Evolutionary conservation across 345 rosid species (phyloP).

Genomic region (Gossypium sturtianum): DNA sequence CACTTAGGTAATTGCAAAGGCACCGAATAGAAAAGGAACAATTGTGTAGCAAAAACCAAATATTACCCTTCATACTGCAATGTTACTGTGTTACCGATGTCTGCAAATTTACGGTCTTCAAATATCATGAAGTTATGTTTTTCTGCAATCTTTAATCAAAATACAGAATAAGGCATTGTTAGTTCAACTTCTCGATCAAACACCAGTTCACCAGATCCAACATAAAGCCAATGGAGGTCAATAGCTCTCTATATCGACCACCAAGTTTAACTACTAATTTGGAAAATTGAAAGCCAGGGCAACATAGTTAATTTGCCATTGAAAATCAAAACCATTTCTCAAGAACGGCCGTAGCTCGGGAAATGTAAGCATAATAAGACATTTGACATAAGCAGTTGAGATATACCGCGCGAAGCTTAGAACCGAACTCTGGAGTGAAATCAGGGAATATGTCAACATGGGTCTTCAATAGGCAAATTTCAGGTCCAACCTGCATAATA

Average conservation of each 20-base stretch:
- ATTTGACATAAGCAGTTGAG: not conserved
- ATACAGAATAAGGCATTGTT: not conserved
- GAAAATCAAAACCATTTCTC: not conserved
- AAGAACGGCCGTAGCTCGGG: not conserved
- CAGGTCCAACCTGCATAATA: slow-evolving; percentile 78
- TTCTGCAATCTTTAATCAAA: slow-evolving; percentile 64
- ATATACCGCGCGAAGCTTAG: slow-evolving; percentile 72
- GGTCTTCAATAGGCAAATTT: slow-evolving; percentile 88
- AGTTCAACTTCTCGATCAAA: not conserved
- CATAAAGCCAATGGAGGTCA: not conserved
- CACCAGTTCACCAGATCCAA: not conserved
- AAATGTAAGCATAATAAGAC: not conserved
- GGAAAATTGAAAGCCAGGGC: not conserved
- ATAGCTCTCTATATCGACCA: not conserved
- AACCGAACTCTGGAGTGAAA: slow-evolving; percentile 86
- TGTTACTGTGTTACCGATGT: slow-evolving; percentile 96
- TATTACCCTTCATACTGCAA: slow-evolving; percentile 91
- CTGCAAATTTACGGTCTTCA: slow-evolving; percentile 98
- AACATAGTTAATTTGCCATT: not conserved
- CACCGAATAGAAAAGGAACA: not conserved
- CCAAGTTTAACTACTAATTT: not conserved
- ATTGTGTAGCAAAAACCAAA: not conserved
- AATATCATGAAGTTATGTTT: slow-evolving; percentile 79
- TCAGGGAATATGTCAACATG: slow-evolving; percentile 96
- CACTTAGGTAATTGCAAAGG: not conserved